Percentiles rank a stretch among this genome's conserved stretches.
Conservation (phyloP, 495 filamentous ascomycete species). For the Sordaria brevicollis region DNA sequence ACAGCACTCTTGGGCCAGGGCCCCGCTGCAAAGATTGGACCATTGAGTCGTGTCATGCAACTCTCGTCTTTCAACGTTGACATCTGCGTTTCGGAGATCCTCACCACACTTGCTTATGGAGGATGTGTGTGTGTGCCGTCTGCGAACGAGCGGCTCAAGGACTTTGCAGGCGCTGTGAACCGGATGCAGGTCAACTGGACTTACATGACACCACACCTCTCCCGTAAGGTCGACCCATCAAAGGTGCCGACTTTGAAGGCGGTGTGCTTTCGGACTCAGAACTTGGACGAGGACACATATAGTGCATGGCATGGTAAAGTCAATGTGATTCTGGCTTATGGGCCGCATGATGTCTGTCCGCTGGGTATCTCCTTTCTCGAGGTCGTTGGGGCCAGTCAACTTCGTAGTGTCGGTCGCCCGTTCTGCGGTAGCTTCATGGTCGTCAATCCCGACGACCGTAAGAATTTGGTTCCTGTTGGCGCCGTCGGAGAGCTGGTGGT, state of each 20-base stretch:
- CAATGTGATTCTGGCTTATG: constrained; percentile 36
- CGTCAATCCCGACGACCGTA: constrained; percentile 38
- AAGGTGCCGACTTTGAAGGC: constrained; percentile 26
- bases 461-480: constrained; percentile 35
- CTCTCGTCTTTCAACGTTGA: constrained; percentile 63
- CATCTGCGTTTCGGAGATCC: constrained; percentile 53
- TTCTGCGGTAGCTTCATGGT: constrained; percentile 35
- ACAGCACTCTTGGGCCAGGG: constrained; percentile 38
- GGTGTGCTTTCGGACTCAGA: constrained; percentile 35
- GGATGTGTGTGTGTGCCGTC: constrained; percentile 42
- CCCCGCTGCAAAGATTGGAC: constrained; percentile 35
- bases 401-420: constrained; percentile 31
- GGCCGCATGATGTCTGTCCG: constrained; percentile 33
- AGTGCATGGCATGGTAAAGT: constrained; percentile 31
- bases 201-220: constrained; percentile 36
- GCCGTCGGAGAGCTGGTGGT: constrained; percentile 39
- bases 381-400: constrained; percentile 21
- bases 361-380: constrained; percentile 36
- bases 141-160: constrained; percentile 24
- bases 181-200: constrained; percentile 40
- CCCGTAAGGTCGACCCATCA: constrained; percentile 30
- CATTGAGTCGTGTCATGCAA: constrained; percentile 49
- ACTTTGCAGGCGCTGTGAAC: constrained; percentile 29
- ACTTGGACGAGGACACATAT: constrained; percentile 33
- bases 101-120: constrained; percentile 50